Conservation (phyloP, 306 rosid genomes). For the Glycine latifolia region DNA sequence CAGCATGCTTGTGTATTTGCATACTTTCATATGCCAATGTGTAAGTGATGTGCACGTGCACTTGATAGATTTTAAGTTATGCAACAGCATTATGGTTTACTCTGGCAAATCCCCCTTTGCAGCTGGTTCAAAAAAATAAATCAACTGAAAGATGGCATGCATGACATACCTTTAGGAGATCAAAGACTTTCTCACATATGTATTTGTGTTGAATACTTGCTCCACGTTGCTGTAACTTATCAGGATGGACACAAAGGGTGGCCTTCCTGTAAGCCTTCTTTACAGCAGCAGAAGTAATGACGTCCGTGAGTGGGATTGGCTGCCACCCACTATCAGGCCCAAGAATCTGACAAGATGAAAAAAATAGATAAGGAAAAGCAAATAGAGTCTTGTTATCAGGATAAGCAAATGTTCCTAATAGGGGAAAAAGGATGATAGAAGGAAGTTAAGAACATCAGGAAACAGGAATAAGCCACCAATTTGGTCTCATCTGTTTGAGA, state of each 20-base stretch:
- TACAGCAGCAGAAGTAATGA: slow-evolving; percentile 90
- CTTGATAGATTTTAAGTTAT: slow-evolving; percentile 31
- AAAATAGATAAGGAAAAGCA: slow-evolving; percentile 25
- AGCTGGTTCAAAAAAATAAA: slow-evolving; percentile 35
- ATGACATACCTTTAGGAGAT: slow-evolving; percentile 83
- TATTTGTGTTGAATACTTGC: slow-evolving; percentile 92
- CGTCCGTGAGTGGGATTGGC: slow-evolving; percentile 88
- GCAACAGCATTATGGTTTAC: slow-evolving; percentile 34
- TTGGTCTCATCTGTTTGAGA: slow-evolving; percentile 31
- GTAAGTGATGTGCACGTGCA: slow-evolving; percentile 25
- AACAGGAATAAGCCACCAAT: slow-evolving; percentile 30
- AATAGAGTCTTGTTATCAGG: not conserved
- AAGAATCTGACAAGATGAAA: slow-evolving; percentile 70
- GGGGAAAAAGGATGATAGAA: not conserved
- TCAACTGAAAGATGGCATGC: slow-evolving; percentile 30
- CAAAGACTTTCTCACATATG: slow-evolving; percentile 91
- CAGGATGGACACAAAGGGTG: slow-evolving; percentile 95
- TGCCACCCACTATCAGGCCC: slow-evolving; percentile 95
- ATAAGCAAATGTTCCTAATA: not conserved
- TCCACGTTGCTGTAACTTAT: slow-evolving; percentile 92
- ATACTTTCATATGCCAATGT: slow-evolving; percentile 29
- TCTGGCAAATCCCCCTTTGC: not conserved
- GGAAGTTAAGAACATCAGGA: slow-evolving; percentile 21
- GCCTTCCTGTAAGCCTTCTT: slow-evolving; percentile 98
- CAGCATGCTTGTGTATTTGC: not conserved